Base-by-base conservation (phyloP, 1,139 yeast species). In the Geotrichum histeridarum region DNA sequence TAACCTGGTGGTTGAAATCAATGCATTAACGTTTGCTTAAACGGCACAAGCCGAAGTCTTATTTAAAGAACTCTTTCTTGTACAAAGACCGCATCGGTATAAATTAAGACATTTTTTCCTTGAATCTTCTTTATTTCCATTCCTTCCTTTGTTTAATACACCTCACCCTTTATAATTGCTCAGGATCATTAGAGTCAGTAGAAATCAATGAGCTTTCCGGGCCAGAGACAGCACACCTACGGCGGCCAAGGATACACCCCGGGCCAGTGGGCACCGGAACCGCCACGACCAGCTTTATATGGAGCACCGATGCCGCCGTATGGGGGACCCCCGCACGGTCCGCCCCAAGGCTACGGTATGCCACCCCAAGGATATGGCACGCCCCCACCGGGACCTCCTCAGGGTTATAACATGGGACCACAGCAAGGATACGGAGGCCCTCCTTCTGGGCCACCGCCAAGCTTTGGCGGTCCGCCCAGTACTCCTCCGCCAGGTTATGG, bases 141-240 rank as follows among this genome's bases (percentile, higher is more conserved):
- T 22, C 5, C 27, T 5, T 22, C 5, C 27, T 22, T 22, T 22
- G 27, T 22, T 22, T 5, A 22, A 22, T 22, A 22, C 3, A 22
- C 27, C 27, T 22, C 3, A 5, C 4, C 27, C 5, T 5, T 22
- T 22, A 22, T 5, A 22, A 3, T 22, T 3, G 12, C n/a, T 12
- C 3, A 6, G 27, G 32, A 14, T 14, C n/a, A n/a, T n/a, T 39
- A 4, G 30, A 22, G 5, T 5, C 27, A 22, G 27, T 22, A 22
- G 27, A 22, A n/a, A 22, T 22, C 5, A 5, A 64, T 64, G 67
- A 59, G 65, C 5, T 64, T 60, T 54, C 69, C 69, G 6, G 69
- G 69, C n/a, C 61, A 57, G 37, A 62, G 64, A 39, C 60, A 63
- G 15, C 53, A 61, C 51, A 58, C 64, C 6, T 66, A 66, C 47